phyloP scores from a whole-genome alignment of 371 early-diverging fungal species.

The Mortierella polycephala region DNA sequence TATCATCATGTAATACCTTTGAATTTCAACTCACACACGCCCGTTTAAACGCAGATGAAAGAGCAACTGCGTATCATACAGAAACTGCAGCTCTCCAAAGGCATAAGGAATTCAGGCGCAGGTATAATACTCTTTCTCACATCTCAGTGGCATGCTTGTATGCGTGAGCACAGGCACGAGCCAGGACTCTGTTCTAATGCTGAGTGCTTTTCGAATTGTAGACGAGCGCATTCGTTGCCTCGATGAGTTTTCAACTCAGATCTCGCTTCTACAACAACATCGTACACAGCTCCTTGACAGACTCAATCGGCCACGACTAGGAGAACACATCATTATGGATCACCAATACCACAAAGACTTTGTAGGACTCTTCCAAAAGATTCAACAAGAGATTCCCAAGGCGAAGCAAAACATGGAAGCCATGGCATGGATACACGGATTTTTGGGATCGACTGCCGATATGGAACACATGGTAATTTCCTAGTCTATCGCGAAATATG shows the following conservation, averaged over 20 bases:
- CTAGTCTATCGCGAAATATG: neutral
- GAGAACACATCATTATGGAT: constrained; percentile 12
- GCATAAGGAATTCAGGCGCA: constrained; percentile 1
- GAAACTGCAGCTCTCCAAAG: constrained; percentile 13
- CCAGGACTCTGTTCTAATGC: neutral
- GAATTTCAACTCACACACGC: neutral
- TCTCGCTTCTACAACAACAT: constrained; percentile 8
- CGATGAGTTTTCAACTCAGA: constrained; percentile 10
- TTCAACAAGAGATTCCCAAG: constrained; percentile 15
- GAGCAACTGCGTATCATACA: constrained; percentile 7
- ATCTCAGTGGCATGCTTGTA: neutral
- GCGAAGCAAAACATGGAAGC: constrained; percentile 14
- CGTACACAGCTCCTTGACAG: constrained; percentile 13
- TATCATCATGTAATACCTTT: neutral
- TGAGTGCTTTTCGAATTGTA: neutral
- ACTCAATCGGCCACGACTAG: constrained; percentile 3
- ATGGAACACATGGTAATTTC: constrained; percentile 3
- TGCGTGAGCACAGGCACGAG: neutral
- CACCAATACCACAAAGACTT: constrained; percentile 25
- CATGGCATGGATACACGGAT: constrained; percentile 17
- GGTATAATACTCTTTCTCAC: constrained; percentile 1
- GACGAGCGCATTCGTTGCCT: constrained; percentile 23
- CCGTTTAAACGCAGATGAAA: neutral
- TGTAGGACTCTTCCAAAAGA: constrained; percentile 15
- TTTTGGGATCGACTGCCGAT: constrained; percentile 7